phyloP scores from a whole-genome alignment of 2,329 filamentous ascomycete genomes.

The Biscogniauxia marginata region DNA sequence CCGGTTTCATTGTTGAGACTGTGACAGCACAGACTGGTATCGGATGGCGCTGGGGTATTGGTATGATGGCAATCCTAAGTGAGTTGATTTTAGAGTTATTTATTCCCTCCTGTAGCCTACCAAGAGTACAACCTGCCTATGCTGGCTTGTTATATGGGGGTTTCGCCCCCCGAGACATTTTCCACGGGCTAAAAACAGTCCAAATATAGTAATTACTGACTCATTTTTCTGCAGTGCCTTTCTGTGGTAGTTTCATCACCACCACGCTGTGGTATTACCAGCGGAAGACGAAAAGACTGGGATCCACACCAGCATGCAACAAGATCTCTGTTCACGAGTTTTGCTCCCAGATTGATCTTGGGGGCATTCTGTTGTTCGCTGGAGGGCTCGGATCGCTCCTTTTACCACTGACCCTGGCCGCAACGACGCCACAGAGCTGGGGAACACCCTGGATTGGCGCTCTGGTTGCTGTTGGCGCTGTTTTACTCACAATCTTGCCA shows the following conservation, averaged over 20 bases:
- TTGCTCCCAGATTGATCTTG: conserved; percentile 38
- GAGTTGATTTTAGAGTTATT: no score
- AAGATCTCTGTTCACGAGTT: conserved; percentile 33
- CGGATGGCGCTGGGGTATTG: conserved; percentile 57
- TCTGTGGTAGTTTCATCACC: conserved; percentile 50
- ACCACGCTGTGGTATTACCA: conserved; percentile 49
- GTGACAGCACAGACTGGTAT: conserved; percentile 37
- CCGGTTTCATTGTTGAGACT: conserved; percentile 46
- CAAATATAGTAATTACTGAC: no score
- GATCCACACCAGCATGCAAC: conserved; percentile 33
- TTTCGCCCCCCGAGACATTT: no score
- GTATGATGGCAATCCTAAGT: conserved; percentile 50
- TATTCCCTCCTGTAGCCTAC: no score
- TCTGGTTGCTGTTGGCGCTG: conserved; percentile 42
- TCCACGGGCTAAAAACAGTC: no score
- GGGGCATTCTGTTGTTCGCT: conserved; percentile 46
- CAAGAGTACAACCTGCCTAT: no score
- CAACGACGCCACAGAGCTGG: conserved; percentile 41
- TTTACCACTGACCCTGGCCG: conserved; percentile 46
- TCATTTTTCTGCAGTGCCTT: conserved; percentile 38
- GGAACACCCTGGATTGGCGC: conserved; percentile 44
- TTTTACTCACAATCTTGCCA: conserved; percentile 42
- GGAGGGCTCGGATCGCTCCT: conserved; percentile 47
- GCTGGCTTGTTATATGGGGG: no score
- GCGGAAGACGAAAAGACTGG: conserved; percentile 45